Evolutionary conservation across 345 rosid species (phyloP).

Genomic region (Clarkia xantiana): DNA sequence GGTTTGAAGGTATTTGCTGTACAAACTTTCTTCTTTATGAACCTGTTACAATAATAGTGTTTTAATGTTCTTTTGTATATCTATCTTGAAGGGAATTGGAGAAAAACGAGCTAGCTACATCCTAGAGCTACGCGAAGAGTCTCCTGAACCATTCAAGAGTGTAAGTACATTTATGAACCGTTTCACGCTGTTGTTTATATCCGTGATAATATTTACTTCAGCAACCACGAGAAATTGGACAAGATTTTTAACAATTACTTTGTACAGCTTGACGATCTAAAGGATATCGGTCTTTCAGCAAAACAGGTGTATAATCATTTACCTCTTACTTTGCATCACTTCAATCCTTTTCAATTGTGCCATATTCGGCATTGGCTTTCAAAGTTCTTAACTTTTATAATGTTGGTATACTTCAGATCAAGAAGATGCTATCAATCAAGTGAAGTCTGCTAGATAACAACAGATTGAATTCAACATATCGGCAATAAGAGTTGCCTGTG

Average conservation of each 20-base stretch:
- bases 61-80: neutral
- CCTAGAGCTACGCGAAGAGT: conserved; percentile 45
- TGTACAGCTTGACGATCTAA: conserved; percentile 50
- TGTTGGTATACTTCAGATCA: too few relatives aligned
- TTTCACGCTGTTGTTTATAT: neutral
- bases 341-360: too few relatives aligned
- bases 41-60: neutral
- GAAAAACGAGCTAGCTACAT: conserved; percentile 62
- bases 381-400: too few relatives aligned
- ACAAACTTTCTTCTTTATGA: neutral
- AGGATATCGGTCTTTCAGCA: conserved; percentile 46
- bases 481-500: neutral
- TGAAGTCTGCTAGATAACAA: too few relatives aligned
- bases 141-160: conserved; percentile 48
- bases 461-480: too few relatives aligned
- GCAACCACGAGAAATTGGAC: neutral
- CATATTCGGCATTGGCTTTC: too few relatives aligned
- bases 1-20: conserved; percentile 42
- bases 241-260: conserved; percentile 5
- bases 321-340: too few relatives aligned
- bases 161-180: conserved; percentile 19
- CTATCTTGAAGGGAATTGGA: conserved; percentile 52
- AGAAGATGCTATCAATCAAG: too few relatives aligned
- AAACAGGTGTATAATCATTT: too few relatives aligned
- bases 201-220: neutral